A percentile compares a stretch with the other conserved stretches of the same genome.
Evolutionary conservation across 108 stramenopile genomes (phyloP).

Genomic region (Cyclotella baltica): DNA sequence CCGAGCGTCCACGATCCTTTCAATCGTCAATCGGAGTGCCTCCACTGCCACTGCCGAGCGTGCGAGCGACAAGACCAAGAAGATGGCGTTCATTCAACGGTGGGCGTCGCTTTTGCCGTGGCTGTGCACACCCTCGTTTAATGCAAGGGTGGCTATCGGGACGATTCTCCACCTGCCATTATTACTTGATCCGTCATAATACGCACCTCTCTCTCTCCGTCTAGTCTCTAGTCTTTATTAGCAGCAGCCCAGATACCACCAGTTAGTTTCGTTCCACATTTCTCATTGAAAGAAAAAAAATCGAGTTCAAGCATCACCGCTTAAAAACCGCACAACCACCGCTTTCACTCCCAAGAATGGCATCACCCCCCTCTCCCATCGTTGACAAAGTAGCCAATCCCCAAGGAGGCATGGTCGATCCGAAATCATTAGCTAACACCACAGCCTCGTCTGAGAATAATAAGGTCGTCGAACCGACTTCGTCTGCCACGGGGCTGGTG

Average conservation of each 20-base stretch:
- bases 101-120: background rate
- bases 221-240: background rate
- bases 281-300: background rate
- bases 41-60: background rate
- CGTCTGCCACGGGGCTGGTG: background rate
- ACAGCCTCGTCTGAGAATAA: background rate
- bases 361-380: background rate
- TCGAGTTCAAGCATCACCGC: background rate
- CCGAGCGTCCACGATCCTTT: background rate
- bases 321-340: background rate
- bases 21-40: constrained; percentile 4
- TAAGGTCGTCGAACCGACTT: background rate
- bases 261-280: background rate
- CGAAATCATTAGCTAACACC: background rate
- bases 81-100: background rate
- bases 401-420: constrained; percentile 19
- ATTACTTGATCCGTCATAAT: too few species aligned
- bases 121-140: background rate
- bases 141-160: background rate
- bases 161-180: background rate
- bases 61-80: background rate
- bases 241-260: background rate
- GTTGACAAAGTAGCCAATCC: constrained; percentile 9
- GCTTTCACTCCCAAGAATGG: background rate
- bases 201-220: background rate